phyloP scores from a whole-genome alignment of 2,329 filamentous ascomycete species.

The Paracoccidioides brasiliensis region DNA sequence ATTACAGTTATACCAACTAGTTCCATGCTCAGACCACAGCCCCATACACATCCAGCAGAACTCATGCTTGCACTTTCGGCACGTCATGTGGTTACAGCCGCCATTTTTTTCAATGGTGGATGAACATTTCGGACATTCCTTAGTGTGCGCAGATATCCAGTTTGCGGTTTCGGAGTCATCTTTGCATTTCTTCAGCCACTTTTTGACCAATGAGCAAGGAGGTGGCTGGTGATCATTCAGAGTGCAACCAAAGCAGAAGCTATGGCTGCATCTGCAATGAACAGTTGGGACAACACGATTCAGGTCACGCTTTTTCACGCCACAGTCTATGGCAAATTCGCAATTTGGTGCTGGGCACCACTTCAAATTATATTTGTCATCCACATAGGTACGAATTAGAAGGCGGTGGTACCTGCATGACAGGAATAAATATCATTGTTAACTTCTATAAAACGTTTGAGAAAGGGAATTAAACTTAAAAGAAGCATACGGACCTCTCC shows the following conservation, averaged over 20 bases:
- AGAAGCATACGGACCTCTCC: conserved; percentile 34
- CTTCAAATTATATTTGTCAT: conserved; percentile 88
- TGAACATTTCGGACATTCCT: conserved; percentile 90
- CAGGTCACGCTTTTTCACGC: conserved; percentile 76
- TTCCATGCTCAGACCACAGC: conserved; percentile 94
- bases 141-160: conserved; percentile 98
- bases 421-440: not conserved
- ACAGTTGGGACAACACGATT: conserved; percentile 80
- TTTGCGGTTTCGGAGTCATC: conserved; percentile 98
- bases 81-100: conserved; percentile 97
- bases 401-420: conserved; percentile 60
- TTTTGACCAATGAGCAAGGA: conserved; percentile 80
- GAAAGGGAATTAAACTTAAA: not conserved
- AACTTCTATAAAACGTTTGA: not conserved
- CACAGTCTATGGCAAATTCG: conserved; percentile 80
- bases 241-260: conserved; percentile 92
- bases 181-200: conserved; percentile 95
- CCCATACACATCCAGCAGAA: conserved; percentile 99
- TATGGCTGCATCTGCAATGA: conserved; percentile 66
- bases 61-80: conserved; percentile 86
- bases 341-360: conserved; percentile 99
- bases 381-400: conserved; percentile 86
- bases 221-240: conserved; percentile 84
- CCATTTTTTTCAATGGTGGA: conserved; percentile 99
- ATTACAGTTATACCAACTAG: conserved; percentile 99